phyloP scores from a whole-genome alignment of 345 rosid genomes.

The Citrus inodora region DNA sequence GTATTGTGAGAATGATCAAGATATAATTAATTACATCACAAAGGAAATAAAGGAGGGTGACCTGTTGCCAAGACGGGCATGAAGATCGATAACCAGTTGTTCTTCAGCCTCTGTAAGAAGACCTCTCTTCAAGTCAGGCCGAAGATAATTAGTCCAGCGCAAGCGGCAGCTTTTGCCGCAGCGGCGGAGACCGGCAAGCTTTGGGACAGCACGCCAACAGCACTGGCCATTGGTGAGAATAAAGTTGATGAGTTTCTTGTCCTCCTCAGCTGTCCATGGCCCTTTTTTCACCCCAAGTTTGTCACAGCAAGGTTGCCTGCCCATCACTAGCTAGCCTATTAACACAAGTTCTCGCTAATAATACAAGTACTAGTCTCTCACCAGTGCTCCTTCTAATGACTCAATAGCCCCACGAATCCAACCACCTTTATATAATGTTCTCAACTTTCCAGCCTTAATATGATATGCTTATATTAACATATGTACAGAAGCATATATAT shows the following conservation, averaged over 20 bases:
- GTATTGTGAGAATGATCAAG: background rate
- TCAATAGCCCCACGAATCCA: constrained; percentile 45
- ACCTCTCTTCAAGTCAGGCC: constrained; percentile 89
- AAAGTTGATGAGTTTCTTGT: constrained; percentile 71
- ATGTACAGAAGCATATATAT: background rate
- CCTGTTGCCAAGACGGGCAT: constrained; percentile 79
- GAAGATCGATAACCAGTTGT: constrained; percentile 73
- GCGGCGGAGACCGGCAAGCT: constrained; percentile 79
- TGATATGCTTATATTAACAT: background rate
- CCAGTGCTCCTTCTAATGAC: constrained; percentile 35
- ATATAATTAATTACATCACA: background rate
- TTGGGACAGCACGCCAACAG: constrained; percentile 84
- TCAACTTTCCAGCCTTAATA: constrained; percentile 18
- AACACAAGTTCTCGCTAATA: no score
- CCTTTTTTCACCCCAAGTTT: constrained; percentile 81
- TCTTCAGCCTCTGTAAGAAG: constrained; percentile 72
- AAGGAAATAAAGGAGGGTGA: background rate
- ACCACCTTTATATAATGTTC: constrained; percentile 37
- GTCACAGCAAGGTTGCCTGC: constrained; percentile 80
- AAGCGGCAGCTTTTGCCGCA: constrained; percentile 90
- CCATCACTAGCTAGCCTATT: constrained; percentile 29
- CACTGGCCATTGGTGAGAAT: constrained; percentile 75
- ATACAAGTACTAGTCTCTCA: constrained; percentile 17
- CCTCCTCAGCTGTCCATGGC: constrained; percentile 88
- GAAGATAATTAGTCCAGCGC: constrained; percentile 86